Conservation (phyloP, 495 filamentous ascomycete genomes). For the Immersiella caudata region DNA sequence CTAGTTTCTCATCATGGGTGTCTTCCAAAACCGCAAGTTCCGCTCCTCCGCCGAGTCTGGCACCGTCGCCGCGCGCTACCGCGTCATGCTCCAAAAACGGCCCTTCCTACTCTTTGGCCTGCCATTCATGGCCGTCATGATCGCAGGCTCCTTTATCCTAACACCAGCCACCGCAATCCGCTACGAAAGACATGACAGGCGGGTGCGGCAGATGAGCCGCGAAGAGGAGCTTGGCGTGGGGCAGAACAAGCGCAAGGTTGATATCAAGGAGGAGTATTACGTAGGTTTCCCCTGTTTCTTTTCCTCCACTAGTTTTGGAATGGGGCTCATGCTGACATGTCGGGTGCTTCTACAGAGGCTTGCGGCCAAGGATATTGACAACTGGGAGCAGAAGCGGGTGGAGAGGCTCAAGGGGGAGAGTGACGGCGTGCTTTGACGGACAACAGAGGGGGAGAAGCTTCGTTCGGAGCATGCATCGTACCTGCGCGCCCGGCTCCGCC, state of each 20-base stretch:
- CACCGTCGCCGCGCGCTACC: constrained; percentile 76
- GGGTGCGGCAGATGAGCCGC: constrained; percentile 74
- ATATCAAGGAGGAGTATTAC: constrained; percentile 92
- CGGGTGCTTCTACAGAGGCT: constrained; percentile 61
- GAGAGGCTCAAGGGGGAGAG: constrained; percentile 84
- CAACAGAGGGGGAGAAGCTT: neutral
- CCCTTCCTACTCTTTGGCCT: constrained; percentile 94
- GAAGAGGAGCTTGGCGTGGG: constrained; percentile 85
- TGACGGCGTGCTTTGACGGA: constrained; percentile 74
- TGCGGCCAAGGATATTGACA: constrained; percentile 86
- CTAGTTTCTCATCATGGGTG: constrained; percentile 59
- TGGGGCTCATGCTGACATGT: constrained; percentile 6
- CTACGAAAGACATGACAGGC: constrained; percentile 90
- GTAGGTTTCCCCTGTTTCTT: constrained; percentile 51
- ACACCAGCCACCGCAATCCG: constrained; percentile 91
- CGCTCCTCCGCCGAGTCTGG: constrained; percentile 59
- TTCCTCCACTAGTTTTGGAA: neutral
- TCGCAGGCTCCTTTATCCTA: constrained; percentile 92
- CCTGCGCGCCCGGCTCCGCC: neutral
- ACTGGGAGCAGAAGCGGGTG: constrained; percentile 96
- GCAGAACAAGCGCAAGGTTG: constrained; percentile 68
- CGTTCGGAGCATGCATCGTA: neutral
- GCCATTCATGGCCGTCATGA: constrained; percentile 89
- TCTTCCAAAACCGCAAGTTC: constrained; percentile 75
- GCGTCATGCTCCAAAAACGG: constrained; percentile 65